Base-by-base conservation (phyloP, 2,329 filamentous ascomycete genomes). In the Ampelomyces quisqualis region DNA sequence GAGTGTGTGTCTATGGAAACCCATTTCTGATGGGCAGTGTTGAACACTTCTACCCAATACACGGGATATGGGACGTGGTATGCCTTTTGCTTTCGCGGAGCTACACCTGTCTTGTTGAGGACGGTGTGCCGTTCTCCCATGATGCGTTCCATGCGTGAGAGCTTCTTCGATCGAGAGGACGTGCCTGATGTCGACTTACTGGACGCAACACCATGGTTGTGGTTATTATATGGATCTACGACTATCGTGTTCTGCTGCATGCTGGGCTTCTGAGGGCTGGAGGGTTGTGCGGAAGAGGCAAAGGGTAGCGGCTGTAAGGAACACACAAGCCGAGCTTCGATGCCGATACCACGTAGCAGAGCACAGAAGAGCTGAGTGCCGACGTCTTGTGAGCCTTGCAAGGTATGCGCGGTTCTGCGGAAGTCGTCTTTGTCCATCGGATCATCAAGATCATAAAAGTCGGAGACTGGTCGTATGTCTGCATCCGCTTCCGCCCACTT, bases 21-120 rank as follows among this genome's bases (percentile, higher is more conserved):
- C 93, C 93, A 98, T 72, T 89, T 95, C 62, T 96, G 88, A 50
- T 89, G 81, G 0, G 86, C 86, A 38, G 82, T 75, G 49, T 96
- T 90, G 51, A 95, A 87, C 3, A 88, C 84, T 70, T 98, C 93
- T 1, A 96, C 85, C 93, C 93, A 98, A 63, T 90, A 97, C 3
- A 97, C 77, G 0, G 93, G 93, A 57, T 85, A 88, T 0, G 80
- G 68, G 0, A 89, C 90, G 59, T 91, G 88, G 17, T 77, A 77
- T 8, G 85, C 78, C 10, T 62, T 70, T 14, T 68, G 69, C 22
- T 65, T 63, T 17, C 70, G 66, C 8, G 65, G 67, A 35, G 72
- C 30, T 17, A 42, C 44, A 31, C 58, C 58, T 29, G 55, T 35
- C 38, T 57, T 48, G 40, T 57, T 51, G 4, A 65, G 29, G 13